Percentiles rank a stretch among this genome's conserved stretches.
These are phyloP conservation scores for Hemerocallis citrina DNA, from an alignment of 106 monocot genomes.

Conservation along the genomic window DNA sequence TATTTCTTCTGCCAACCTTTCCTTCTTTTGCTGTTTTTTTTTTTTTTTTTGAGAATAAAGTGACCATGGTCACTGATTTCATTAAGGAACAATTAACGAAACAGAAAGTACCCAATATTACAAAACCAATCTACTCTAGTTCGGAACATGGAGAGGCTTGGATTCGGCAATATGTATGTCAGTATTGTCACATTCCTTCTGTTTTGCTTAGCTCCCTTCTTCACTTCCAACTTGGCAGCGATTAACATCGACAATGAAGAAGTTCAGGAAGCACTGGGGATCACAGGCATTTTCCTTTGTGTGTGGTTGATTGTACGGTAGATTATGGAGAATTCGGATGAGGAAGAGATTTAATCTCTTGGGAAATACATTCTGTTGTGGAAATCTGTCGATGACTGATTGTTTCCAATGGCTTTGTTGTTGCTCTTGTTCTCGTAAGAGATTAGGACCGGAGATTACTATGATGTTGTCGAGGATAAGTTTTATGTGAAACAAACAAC, in stretches of 20 bases:
- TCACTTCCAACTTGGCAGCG: constrained; percentile 24
- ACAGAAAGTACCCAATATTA: too few species aligned
- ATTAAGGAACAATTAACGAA: too few species aligned
- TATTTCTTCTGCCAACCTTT: constrained; percentile 17
- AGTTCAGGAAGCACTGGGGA: constrained; percentile 12
- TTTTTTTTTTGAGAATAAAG: too few species aligned
- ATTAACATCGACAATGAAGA: constrained; percentile 23
- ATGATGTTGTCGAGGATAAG: constrained; percentile 27
- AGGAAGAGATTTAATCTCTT: constrained; percentile 43
- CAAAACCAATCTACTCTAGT: too few species aligned
- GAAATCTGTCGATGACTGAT: constrained; percentile 5
- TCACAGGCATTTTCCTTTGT: constrained; percentile 25
- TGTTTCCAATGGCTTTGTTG: constrained; percentile 26
- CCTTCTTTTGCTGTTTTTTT: constrained; percentile 41
- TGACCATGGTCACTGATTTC: too few species aligned
- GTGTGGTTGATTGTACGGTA: constrained; percentile 36
- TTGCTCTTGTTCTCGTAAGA: constrained; percentile 46
- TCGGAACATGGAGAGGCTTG: constrained; percentile 57
- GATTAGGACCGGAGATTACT: constrained; percentile 31
- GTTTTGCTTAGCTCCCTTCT: constrained; percentile 29
- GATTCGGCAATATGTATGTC: constrained; percentile 53
- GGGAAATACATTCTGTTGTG: constrained; percentile 19
- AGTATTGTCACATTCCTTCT: constrained; percentile 35
- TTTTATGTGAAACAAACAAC: constrained; percentile 1
- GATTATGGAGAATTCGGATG: constrained; percentile 48